A percentile compares a stretch with the other conserved stretches of the same genome.
phyloP scores from a whole-genome alignment of 805 yeast genomes.

The Candida boleticola region DNA sequence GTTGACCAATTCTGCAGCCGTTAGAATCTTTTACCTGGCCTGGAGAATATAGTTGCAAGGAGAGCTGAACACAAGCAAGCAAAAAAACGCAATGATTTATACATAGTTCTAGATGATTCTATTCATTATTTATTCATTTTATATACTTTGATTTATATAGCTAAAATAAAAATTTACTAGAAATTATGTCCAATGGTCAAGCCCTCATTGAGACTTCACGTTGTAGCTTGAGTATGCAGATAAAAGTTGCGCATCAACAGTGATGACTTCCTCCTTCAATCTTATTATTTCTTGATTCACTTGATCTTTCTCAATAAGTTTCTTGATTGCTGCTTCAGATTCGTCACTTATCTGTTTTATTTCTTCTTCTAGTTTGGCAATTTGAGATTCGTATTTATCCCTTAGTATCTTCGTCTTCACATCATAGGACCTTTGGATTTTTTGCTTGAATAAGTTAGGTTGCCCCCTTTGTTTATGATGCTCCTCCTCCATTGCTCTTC shows the following conservation, averaged over 20 bases:
- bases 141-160: too few species aligned
- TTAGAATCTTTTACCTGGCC: constrained; percentile 18
- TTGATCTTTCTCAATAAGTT: neutral
- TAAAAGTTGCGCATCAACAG: constrained; percentile 1
- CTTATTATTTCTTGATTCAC: constrained; percentile 1
- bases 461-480: neutral
- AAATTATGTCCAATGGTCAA: too few species aligned
- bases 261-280: constrained; percentile 3
- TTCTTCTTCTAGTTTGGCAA: neutral
- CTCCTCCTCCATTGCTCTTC: neutral
- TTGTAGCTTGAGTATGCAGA: neutral
- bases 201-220: too few species aligned
- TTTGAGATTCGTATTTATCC: neutral
- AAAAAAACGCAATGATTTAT: too few species aligned
- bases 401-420: neutral
- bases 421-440: neutral
- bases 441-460: neutral
- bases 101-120: too few species aligned
- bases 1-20: constrained; percentile 19
- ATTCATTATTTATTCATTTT: too few species aligned
- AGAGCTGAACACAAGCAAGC: too few species aligned
- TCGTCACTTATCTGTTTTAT: neutral
- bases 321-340: neutral
- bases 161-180: too few species aligned
- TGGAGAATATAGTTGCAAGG: constrained; percentile 7